Evolutionary conservation across 345 rosid genomes (phyloP).

Genomic region (Murraya koenigii): DNA sequence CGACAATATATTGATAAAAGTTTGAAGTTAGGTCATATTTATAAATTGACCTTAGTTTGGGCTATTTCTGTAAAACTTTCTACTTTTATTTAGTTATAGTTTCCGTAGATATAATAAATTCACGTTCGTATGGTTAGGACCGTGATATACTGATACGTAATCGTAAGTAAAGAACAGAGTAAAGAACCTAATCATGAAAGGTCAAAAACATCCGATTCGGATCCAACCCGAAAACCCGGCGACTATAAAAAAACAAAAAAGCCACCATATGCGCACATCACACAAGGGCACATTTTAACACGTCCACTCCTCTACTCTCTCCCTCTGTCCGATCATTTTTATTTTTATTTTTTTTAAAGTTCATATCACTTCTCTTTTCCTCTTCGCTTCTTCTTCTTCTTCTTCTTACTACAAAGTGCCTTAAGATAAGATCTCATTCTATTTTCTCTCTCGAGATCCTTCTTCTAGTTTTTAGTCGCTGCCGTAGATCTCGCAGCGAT

Average conservation of each 20-base stretch:
- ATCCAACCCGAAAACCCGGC: neutral
- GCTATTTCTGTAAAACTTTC: neutral
- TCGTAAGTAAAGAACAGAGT: neutral
- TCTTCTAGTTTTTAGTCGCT: constrained; percentile 21
- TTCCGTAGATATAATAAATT: neutral
- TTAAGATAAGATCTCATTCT: constrained; percentile 16
- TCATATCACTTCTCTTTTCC: neutral
- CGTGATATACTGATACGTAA: neutral
- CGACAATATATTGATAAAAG: no score
- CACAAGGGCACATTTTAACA: constrained; percentile 12
- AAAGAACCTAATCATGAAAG: neutral
- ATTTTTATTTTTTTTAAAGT: neutral
- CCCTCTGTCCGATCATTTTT: neutral
- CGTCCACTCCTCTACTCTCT: neutral
- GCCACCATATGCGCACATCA: constrained; percentile 4
- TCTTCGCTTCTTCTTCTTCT: neutral
- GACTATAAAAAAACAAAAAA: neutral
- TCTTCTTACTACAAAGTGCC: neutral
- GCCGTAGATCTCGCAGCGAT: constrained; percentile 49
- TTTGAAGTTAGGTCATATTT: no score
- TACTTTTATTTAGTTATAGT: neutral
- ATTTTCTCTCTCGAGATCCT: neutral
- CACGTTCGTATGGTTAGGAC: neutral
- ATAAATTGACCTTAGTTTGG: neutral
- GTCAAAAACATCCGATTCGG: neutral